Evolutionary conservation across 306 rosid species (phyloP), one percentile per base, ranked within the genome.

Genomic region (Quercus alba): DNA sequence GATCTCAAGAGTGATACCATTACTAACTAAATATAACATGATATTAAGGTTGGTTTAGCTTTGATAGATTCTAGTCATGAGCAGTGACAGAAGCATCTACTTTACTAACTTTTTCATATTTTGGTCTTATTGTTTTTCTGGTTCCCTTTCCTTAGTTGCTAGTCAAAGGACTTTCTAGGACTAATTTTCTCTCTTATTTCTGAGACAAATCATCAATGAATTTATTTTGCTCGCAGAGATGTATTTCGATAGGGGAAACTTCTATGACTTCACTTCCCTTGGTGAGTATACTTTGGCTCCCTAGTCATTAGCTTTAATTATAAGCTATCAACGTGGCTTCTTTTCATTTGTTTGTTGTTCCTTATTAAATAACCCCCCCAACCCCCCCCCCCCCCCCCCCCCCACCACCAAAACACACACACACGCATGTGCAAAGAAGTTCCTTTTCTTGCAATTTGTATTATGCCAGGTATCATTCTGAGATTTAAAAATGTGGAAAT

Each of bases 201-300:
- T 52, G 59, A 33, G 69, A 69, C 38, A 5, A 55, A 56, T 19
- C 67, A 76, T 80, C 77, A 80, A 20, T 76, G 75, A 73, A 61
- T 81, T 44, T 63, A 64, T 75, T 87, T 81, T 79, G 55, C 71
- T 81, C 79, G 93, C 96, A 95, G 99, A 95, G 88, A 93, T 95
- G 94, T 95, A 91, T 86, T 95, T 95, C 38, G 98, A 95, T 87
- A 91, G 93, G 84, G 98, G 98, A 79, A 95, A 95, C 75, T 94
- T 91, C 81, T 95, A 95, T 76, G 99, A 95, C 85, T 95, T 95
- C 41, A 95, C 99, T 83, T 95, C 99, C 76, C 99, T 95, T n/a
- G 99, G 99, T 95, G 77, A 77, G 86, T 83, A 49, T 84, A 78
- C 78, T 76, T n/a, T 59, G 23, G 26, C 77, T 82, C 79, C 17